Percentiles rank a stretch among this genome's conserved stretches.
Conservation (phyloP, 345 rosid species). For the Arabis alpina region DNA sequence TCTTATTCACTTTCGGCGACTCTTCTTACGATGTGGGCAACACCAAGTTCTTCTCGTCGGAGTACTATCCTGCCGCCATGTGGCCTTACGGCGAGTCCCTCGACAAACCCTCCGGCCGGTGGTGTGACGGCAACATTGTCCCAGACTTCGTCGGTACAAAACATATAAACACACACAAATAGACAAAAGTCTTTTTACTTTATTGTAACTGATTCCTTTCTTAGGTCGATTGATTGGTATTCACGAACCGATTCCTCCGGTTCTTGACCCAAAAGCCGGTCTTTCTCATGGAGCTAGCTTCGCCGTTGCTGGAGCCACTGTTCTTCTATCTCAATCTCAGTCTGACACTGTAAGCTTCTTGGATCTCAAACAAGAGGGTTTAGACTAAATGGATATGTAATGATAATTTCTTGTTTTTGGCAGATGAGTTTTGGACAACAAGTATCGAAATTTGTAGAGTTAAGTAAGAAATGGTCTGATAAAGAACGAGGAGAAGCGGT, state of each 20-base stretch:
- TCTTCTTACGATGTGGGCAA: slow-evolving; percentile 48
- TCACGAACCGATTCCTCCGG: slow-evolving; percentile 32
- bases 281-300: slow-evolving; percentile 44
- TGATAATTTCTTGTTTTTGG: not conserved
- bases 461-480: slow-evolving; percentile 29
- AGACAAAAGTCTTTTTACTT: slow-evolving; percentile 12
- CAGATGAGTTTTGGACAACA: slow-evolving; percentile 40
- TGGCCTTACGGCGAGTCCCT: slow-evolving; percentile 47
- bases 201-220: slow-evolving; percentile 4
- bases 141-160: slow-evolving; percentile 40
- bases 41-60: slow-evolving; percentile 38
- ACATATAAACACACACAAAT: not conserved
- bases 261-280: slow-evolving; percentile 38
- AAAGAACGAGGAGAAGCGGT: slow-evolving; percentile 38
- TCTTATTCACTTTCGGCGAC: slow-evolving; percentile 46
- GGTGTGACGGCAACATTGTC: slow-evolving; percentile 44
- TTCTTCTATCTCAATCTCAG: slow-evolving; percentile 35
- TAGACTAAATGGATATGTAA: not conserved
- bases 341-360: slow-evolving; percentile 38
- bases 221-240: slow-evolving; percentile 37
- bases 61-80: slow-evolving; percentile 37
- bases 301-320: slow-evolving; percentile 40
- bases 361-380: not conserved
- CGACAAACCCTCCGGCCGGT: slow-evolving; percentile 41
- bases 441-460: slow-evolving; percentile 25